Evolutionary conservation across 2,329 filamentous ascomycete genomes (phyloP), one percentile per base, ranked within the genome.

Genomic region (Endothia cerciana): DNA sequence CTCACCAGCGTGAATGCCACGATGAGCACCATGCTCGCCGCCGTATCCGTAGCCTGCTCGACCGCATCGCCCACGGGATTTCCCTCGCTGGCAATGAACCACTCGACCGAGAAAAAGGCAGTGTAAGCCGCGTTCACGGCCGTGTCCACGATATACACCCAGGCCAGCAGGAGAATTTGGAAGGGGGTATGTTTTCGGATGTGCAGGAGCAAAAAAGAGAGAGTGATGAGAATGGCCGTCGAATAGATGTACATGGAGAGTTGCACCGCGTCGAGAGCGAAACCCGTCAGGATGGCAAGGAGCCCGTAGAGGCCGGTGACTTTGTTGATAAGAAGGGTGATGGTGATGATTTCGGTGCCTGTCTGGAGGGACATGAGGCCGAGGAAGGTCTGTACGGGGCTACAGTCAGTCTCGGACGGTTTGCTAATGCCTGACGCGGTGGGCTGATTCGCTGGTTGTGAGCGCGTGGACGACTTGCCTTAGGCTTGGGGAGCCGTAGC

Each of bases 191-290:
- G 90, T 72, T 87, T 85, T 70, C 91, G 89, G 75, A 97, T 92
- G 75, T 95, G 90, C 59, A 91, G 91, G 73, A 91, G 85, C 58
- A 97, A 88, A 72, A 88, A 85, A 61, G 86, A 83, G 71, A 92
- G 85, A 56, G 91, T 79, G 69, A 84, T 81, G 69, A 97, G 87
- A 36, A 91, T 85, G 69, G 87, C 72, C 68, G 95, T 84, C 33
- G 91, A 95, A 83, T 97, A 97, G 59, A 97, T 84, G 83, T 97
- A 97, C 84, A 96, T 95, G 65, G 91, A 91, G 65, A 97, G 85
- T 78, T 97, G 94, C 30, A 95, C 85, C 38, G 89, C 84, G 63
- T 92, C 94, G 69, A 97, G 87, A 71, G 90, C 83, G 78, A 92
- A 93, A 75, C 94, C 94, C 30, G 94, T 97, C 70, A 97, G 83